These are phyloP conservation scores for Wallacemonas collosoma DNA, from an alignment of 208 protist species.

Conservation along the genomic window DNA sequence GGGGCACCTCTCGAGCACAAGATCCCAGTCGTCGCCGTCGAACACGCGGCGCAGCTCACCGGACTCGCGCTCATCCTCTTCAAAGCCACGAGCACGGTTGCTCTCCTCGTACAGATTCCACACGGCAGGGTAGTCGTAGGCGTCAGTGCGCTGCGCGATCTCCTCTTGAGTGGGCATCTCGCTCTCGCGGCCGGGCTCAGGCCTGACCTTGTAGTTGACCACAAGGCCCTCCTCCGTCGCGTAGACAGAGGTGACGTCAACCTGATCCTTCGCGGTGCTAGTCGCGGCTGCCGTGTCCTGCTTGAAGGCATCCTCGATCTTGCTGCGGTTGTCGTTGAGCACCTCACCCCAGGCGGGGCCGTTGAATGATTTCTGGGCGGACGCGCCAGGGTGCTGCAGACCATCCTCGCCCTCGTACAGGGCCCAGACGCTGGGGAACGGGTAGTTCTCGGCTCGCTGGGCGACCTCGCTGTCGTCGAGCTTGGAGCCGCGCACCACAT, in stretches of 20 bases:
- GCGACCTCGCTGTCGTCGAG: conserved; percentile 9
- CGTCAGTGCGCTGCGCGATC: conserved; percentile 21
- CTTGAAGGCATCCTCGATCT: conserved; percentile 33
- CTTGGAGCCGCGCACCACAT: conserved; percentile 23
- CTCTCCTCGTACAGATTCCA: conserved; percentile 34
- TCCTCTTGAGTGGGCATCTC: conserved; percentile 12
- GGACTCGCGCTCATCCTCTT: conserved; percentile 31
- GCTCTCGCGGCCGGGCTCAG: neutral
- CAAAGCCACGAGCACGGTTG: neutral
- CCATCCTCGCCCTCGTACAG: conserved; percentile 29
- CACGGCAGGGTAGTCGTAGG: conserved; percentile 27
- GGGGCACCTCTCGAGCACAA: conserved; percentile 33
- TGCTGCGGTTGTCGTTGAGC: conserved; percentile 5
- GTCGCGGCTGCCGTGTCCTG: conserved; percentile 29
- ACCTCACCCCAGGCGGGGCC: conserved; percentile 22
- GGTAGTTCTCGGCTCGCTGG: conserved; percentile 22
- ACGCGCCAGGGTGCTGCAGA: conserved; percentile 13
- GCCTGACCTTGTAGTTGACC: conserved; percentile 28
- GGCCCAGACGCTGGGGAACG: conserved; percentile 27
- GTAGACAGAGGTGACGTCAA: conserved; percentile 17
- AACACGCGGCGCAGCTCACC: conserved; percentile 33
- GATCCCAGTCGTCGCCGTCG: conserved; percentile 26
- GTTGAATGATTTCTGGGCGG: conserved; percentile 21
- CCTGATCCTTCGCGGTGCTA: conserved; percentile 21
- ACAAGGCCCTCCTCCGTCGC: conserved; percentile 21